phyloP scores from a whole-genome alignment of 2,329 filamentous ascomycete genomes.

The Beauveria varroae region DNA sequence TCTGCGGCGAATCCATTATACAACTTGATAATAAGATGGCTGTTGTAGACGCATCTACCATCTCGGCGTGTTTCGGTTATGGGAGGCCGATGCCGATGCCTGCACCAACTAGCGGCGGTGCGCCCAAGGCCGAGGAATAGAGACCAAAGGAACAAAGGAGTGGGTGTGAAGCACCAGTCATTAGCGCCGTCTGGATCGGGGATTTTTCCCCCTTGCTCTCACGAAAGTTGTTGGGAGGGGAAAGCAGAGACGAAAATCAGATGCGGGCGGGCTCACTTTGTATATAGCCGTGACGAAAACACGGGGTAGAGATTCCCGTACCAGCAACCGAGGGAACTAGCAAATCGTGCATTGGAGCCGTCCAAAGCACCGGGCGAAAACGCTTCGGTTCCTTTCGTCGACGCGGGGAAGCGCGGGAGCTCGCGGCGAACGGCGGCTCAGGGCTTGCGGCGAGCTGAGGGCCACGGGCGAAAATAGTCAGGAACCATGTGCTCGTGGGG shows the following conservation, averaged over 20 bases:
- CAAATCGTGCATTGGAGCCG: not conserved
- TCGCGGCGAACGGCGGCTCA: slow-evolving; percentile 11
- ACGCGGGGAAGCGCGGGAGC: slow-evolving; percentile 7
- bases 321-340: slow-evolving; percentile 10
- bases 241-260: not conserved
- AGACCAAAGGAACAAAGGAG: not conserved
- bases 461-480: slow-evolving; percentile 10
- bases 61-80: slow-evolving; percentile 9
- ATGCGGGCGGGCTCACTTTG: not conserved
- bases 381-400: not conserved
- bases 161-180: not conserved
- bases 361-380: slow-evolving; percentile 4
- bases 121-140: not conserved
- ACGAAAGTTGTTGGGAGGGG: not conserved
- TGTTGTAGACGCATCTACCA: slow-evolving; percentile 2
- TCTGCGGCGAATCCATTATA: not conserved
- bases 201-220: not conserved
- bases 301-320: slow-evolving; percentile 9
- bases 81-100: slow-evolving; percentile 1
- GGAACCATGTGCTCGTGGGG: slow-evolving; percentile 7
- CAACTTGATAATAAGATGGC: not conserved
- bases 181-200: slow-evolving; percentile 5
- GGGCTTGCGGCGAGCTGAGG: not conserved
- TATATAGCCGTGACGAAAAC: slow-evolving; percentile 9
- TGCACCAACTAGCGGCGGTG: not conserved